Base-by-base conservation (phyloP, 1,284 basidiomycete species). In the Trichosporon ovoides region DNA sequence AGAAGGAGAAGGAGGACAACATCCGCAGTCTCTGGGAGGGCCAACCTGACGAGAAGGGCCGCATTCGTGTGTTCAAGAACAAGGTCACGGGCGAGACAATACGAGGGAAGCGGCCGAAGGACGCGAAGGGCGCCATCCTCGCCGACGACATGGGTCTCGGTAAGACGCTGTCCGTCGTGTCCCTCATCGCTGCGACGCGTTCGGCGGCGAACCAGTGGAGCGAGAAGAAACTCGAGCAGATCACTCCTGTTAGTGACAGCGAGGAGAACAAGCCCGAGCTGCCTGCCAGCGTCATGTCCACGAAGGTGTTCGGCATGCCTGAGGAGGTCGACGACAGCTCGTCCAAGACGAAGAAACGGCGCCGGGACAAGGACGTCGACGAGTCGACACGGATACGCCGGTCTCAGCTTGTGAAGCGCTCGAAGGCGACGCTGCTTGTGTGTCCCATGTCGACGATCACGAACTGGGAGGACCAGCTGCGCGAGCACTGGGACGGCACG, bases 381-480 rank as follows among this genome's bases (percentile, higher is more conserved):
- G 37, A 35, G 6, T 38, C 57, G 1, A 58, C 63, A 20, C 49
- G 86, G 65, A 79, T 81, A 13, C 82, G 90, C 59, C 81, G 82
- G 36, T 84, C 85, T 66, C 83, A 87, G 22, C 85, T 96, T 67
- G 88, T 88, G 73, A 78, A 81, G 31, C 86, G 87, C 65, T 91
- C 88, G 68, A 85, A 92, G 48, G 96, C 88, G 9, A 98, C 96
- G 0, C 79, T 99, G n/a, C 90, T 99, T 66, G 84, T 99, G 24
- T 98, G 96, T 67, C 96, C 96, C 9, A 81, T 99, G 55, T 95
- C 92, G 20, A 97, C 96, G 2, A 91, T 99, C 1, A 86, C 90
- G 49, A 98, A 98, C 71, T 99, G 96, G 96, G 95, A 98, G 77
- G 91, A 96, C 64, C 96, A 99, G 76, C 89, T 98, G 73, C 84